Evolutionary conservation across 306 rosid genomes (phyloP).

Genomic region (Prinsepia uniflora): DNA sequence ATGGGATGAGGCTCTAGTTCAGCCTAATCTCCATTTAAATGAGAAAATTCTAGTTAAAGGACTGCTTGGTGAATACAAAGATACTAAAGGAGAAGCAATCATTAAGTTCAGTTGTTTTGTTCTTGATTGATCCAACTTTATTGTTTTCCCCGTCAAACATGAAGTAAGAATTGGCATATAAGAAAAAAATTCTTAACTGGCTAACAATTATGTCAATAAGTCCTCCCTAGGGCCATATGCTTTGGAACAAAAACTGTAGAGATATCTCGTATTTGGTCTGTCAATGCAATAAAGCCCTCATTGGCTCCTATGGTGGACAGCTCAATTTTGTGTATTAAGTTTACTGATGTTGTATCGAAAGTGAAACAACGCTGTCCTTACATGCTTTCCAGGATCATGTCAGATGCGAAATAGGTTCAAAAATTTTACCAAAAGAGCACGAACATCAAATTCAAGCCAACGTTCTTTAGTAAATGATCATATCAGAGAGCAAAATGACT

Average conservation of each 20-base stretch:
- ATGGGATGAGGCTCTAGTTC: not conserved
- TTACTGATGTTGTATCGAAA: not conserved
- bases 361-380: not conserved
- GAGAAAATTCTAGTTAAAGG: not conserved
- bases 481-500: not conserved
- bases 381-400: not conserved
- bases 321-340: not conserved
- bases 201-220: not conserved
- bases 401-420: not conserved
- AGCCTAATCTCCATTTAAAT: not conserved
- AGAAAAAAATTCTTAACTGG: not conserved
- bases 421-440: not conserved
- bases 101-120: not conserved
- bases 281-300: not conserved
- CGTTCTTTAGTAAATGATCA: not conserved
- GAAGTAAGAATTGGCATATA: not conserved
- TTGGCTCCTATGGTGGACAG: not conserved
- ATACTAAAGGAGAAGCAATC: not conserved
- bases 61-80: not conserved
- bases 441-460: not conserved
- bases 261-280: not conserved
- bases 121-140: not conserved
- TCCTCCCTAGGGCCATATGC: not conserved
- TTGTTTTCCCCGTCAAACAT: not conserved
- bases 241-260: not conserved